phyloP scores from a whole-genome alignment of 306 rosid genomes.

The Trifolium subterraneum region DNA sequence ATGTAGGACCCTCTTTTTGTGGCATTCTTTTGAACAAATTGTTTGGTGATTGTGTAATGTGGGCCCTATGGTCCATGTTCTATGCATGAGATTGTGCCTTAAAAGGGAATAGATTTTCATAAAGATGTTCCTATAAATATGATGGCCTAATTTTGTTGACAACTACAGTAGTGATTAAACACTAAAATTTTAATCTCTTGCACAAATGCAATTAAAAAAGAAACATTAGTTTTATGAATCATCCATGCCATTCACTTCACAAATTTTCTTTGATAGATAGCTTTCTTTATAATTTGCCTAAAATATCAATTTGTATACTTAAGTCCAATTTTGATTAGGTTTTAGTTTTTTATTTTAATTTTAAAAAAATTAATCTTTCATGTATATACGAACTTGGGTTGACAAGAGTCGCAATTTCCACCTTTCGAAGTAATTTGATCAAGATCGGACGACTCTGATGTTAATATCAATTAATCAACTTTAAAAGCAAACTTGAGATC shows the following conservation, averaged over 20 bases:
- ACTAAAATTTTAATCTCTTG: not conserved
- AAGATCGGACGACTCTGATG: not conserved
- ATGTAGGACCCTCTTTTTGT: conserved; percentile 39
- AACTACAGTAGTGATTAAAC: conserved; percentile 19
- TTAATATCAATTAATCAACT: too few relatives aligned
- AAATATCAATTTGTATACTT: not conserved
- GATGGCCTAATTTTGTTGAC: conserved; percentile 27
- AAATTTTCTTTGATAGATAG: not conserved
- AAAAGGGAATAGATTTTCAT: conserved; percentile 16
- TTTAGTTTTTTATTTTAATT: too few relatives aligned
- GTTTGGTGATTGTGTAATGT: conserved; percentile 34
- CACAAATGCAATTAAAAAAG: not conserved
- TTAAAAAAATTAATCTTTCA: too few relatives aligned
- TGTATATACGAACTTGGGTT: not conserved
- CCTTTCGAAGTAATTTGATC: not conserved
- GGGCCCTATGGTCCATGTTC: conserved; percentile 34
- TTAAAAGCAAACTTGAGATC: not conserved
- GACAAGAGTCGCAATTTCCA: not conserved
- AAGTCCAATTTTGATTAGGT: not conserved
- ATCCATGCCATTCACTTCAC: conserved; percentile 25
- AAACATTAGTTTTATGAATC: not conserved
- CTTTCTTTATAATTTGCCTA: too few relatives aligned
- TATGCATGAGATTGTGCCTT: conserved; percentile 37
- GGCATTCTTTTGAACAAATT: conserved; percentile 24
- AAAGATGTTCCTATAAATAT: not conserved